Percentiles rank a stretch among this genome's conserved stretches.
Evolutionary conservation across 495 filamentous ascomycete genomes (phyloP).

Genomic region (Parachaetomium inaequale): DNA sequence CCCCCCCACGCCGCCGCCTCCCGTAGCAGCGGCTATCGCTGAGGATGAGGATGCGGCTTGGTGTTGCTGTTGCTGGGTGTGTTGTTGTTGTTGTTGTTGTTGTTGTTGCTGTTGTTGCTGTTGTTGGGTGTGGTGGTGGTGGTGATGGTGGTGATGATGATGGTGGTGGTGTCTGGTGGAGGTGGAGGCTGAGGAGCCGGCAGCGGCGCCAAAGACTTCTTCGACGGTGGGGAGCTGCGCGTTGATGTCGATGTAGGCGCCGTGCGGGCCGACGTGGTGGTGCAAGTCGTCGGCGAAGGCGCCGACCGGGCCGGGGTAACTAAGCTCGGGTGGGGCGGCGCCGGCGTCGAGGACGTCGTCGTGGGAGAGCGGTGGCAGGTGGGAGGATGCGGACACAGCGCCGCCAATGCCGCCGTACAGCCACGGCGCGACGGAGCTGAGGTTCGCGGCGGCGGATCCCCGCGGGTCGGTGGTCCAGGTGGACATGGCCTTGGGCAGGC

Average conservation of each 20-base stretch:
- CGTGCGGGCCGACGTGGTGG: not conserved
- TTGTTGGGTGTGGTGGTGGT: not conserved
- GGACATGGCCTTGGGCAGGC: slow-evolving; percentile 29
- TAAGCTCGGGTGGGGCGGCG: slow-evolving; percentile 32
- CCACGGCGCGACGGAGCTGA: slow-evolving; percentile 43
- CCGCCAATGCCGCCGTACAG: slow-evolving; percentile 36
- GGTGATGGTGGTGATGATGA: slow-evolving; percentile 5
- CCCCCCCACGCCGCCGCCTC: not conserved
- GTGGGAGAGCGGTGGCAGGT: slow-evolving; percentile 7
- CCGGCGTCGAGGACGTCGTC: slow-evolving; percentile 18
- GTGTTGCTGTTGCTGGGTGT: not conserved
- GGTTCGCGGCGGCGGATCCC: slow-evolving; percentile 21
- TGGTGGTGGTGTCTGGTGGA: not conserved
- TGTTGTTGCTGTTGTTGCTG: not conserved
- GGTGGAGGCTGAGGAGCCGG: not conserved
- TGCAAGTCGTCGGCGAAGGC: slow-evolving; percentile 20
- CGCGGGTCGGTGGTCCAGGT: slow-evolving; percentile 21
- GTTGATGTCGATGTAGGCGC: slow-evolving; percentile 10
- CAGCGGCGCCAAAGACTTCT: slow-evolving; percentile 5
- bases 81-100: not conserved
- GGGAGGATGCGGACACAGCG: not conserved
- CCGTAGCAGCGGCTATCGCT: not conserved
- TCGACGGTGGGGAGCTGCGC: slow-evolving; percentile 11
- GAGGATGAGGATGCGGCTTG: not conserved
- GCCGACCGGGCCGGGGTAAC: slow-evolving; percentile 31